Evolutionary conservation across 1,139 yeast species (phyloP).

Genomic region (Diutina neorugosa): DNA sequence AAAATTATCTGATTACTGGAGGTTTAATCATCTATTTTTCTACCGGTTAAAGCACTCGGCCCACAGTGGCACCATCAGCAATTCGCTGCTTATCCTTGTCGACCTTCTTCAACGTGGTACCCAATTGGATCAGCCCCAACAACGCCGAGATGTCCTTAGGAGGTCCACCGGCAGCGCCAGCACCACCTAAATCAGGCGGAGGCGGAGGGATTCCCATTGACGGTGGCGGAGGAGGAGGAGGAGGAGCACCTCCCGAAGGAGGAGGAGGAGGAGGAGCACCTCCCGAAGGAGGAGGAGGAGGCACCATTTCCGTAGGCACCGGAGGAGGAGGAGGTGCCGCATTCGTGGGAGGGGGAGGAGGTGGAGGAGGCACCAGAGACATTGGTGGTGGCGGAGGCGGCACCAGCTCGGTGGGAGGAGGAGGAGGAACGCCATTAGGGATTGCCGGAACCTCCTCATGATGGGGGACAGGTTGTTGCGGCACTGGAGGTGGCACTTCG

Average conservation of each 20-base stretch:
- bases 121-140: slow-evolving; percentile 46
- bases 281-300: neutral
- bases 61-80: slow-evolving; percentile 34
- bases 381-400: neutral
- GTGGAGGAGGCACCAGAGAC: neutral
- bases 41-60: slow-evolving; percentile 25
- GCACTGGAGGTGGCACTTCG: no score
- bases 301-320: neutral
- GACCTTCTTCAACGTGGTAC: slow-evolving; percentile 37
- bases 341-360: neutral
- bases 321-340: neutral
- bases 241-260: neutral
- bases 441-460: neutral
- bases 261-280: neutral
- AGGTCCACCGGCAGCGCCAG: slow-evolving; percentile 16
- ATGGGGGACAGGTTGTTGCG: no score
- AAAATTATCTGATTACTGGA: no score
- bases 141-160: slow-evolving; percentile 28
- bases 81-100: slow-evolving; percentile 32
- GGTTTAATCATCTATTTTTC: neutral
- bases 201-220: slow-evolving; percentile 1
- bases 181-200: neutral
- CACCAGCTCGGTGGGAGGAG: neutral
- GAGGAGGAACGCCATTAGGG: neutral
- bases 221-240: neutral